Base-by-base conservation (phyloP, 352 stramenopile species). In the Phytophthora vignae region DNA sequence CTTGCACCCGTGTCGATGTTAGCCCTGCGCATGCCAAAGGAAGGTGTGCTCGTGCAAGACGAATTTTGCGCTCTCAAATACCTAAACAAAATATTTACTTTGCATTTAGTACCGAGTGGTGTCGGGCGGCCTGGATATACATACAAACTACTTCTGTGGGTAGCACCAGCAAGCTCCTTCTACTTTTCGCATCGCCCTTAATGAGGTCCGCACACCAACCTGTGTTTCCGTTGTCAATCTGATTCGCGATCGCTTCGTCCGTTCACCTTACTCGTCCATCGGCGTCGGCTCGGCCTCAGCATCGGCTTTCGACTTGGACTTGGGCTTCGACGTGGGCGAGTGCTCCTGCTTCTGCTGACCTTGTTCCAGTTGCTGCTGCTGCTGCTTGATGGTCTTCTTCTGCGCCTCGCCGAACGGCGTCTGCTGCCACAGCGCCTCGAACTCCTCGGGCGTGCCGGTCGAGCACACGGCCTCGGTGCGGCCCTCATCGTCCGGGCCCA, bases 351-450 rank as follows among this genome's bases (percentile, higher is more conserved):
- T 14, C 49, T 60, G 40, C 8, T 69, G 49, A 10, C 10, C 19
- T 60, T 81, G 67, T 21, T 78, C 31, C 52, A 79, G 66, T 17
- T 78, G 49, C 61, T 85, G 55, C 57, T 80, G 60, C 42, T 69
- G 63, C 42, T 76, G 36, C 48, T 67, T 75, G 44, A 74, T 73
- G 8, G 60, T 66, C 64, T 78, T 77, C 58, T 69, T 67, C 59
- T 84, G 64, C 44, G 70, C 81, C 46, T 68, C 54, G 14, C 77
- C 81, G 64, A 89, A 89, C 27, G 71, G 66, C 27, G 81, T 89
- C 49, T 69, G 22, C 58, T 77, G 68, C 79, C 81, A 89, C 60
- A 69, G 49, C 48, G 76, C 55, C 68, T 89, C 81, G 62, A 89
- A 89, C 64, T 87, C 79, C 11, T 85, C 78, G 6, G 70, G 38